Evolutionary conservation across 164 flowering plant genomes (phyloP), one percentile per base, ranked within the genome.

Genomic region (Berberis vulgaris): DNA sequence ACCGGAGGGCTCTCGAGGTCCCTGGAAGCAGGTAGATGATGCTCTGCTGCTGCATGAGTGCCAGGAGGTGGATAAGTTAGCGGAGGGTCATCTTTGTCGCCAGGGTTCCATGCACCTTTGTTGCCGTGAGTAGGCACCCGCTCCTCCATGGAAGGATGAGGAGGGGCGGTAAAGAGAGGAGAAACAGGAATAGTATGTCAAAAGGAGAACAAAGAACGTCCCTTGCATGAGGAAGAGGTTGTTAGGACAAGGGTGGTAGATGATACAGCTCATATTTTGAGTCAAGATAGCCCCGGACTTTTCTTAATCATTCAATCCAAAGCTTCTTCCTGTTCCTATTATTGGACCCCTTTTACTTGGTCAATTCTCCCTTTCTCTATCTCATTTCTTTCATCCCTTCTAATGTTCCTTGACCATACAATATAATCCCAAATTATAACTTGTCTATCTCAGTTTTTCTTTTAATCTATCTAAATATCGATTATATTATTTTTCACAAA

Each of bases 81-180:
- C 10, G 43, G 55, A 3, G 42, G 60, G 4, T 61, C 45, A 26
- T 9, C 39, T 9, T 8, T 54, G 26, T 26, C 26, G 26, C 26
- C 26, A 26, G 42, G 53, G 38, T 52, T 3, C 7, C 7, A n/a
- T 7, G 45, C 2, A 52, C 1, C 55, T 50, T 40, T 13, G 6
- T 41, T 6, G 61, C 43, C 13, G 74, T 26, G 11, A 73, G 75
- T 26, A 43, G 73, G 63, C 53, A 26, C 78, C 87, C 84, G 73
- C 86, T 80, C 85, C 87, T 76, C 85, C 90, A 87, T 83, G 73
- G 75, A 55, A 57, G 62, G 67, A 77, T 67, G 83, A 72, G 74
- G 86, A 79, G 83, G 61, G 84, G 80, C 62, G 74, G 67, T 38
- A 65, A 58, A 45, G 66, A 52, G 56, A 56, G 11, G 45, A 57